These are phyloP conservation scores for Biscogniauxia marginata DNA, from an alignment of 2,329 filamentous ascomycete genomes.

Conservation along the genomic window DNA sequence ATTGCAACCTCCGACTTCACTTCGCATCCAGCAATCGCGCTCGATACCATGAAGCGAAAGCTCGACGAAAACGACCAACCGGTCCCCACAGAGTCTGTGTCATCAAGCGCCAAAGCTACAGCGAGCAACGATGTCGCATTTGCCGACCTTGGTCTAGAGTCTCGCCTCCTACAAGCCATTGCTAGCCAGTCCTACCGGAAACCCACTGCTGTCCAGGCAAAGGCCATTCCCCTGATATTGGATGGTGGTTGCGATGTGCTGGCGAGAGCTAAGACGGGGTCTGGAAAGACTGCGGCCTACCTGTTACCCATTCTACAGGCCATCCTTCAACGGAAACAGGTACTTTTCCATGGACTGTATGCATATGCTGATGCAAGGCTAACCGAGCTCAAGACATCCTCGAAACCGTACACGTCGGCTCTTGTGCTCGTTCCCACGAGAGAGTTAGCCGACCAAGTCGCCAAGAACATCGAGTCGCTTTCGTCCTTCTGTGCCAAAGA, in stretches of 20 bases:
- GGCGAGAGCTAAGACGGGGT: slow-evolving; percentile 90
- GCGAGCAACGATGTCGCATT: slow-evolving; percentile 55
- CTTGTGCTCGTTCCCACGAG: slow-evolving; percentile 91
- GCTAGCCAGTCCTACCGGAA: slow-evolving; percentile 79
- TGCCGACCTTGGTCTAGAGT: slow-evolving; percentile 74
- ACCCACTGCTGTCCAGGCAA: slow-evolving; percentile 85
- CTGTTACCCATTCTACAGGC: slow-evolving; percentile 83
- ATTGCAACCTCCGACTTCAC: background rate
- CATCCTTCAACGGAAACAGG: slow-evolving; percentile 75
- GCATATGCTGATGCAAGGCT: background rate
- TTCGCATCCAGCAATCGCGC: background rate
- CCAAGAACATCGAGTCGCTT: slow-evolving; percentile 73
- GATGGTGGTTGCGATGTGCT: slow-evolving; percentile 88
- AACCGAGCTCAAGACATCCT: slow-evolving; percentile 41
- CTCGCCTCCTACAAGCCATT: slow-evolving; percentile 81
- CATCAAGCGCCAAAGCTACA: slow-evolving; percentile 16
- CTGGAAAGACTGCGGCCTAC: slow-evolving; percentile 97
- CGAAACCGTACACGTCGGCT: slow-evolving; percentile 60
- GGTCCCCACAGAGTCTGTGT: slow-evolving; percentile 31
- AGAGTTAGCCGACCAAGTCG: slow-evolving; percentile 90
- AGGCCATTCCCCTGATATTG: slow-evolving; percentile 83
- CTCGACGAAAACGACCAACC: slow-evolving; percentile 55
- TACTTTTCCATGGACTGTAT: slow-evolving; percentile 32
- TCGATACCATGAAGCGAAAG: slow-evolving; percentile 58
- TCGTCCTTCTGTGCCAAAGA: slow-evolving; percentile 83